Conservation (phyloP, 257 asterid species). For the Nicotiana otophora region DNA sequence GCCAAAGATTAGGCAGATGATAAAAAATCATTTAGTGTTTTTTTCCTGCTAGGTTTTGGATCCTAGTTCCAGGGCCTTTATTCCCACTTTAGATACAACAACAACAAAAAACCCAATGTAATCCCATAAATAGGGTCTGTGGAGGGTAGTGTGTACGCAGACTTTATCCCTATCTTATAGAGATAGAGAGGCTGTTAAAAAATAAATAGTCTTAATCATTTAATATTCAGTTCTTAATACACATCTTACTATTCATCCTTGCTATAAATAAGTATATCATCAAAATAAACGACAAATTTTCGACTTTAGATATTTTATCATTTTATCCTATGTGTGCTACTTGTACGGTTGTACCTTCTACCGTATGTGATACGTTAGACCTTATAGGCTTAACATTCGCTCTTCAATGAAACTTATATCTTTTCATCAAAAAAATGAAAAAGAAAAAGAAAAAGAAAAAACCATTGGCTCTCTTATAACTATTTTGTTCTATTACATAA, state of each 20-base stretch:
- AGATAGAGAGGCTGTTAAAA: no score
- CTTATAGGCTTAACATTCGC: background rate
- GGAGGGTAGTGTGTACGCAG: no score
- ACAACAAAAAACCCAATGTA: no score
- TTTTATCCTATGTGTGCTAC: background rate
- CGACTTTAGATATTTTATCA: background rate
- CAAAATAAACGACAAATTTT: no score
- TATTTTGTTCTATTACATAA: background rate
- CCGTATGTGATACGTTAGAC: background rate
- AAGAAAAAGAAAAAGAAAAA: no score
- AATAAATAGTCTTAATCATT: no score
- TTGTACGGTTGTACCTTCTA: background rate
- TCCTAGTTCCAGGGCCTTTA: background rate
- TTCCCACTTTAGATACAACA: background rate
- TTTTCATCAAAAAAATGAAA: no score
- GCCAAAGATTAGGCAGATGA: background rate
- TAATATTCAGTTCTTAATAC: no score
- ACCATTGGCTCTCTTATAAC: background rate
- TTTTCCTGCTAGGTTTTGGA: background rate
- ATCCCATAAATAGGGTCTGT: no score
- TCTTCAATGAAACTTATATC: background rate
- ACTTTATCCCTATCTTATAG: no score
- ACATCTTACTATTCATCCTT: no score
- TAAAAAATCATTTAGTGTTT: background rate
- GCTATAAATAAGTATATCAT: no score